phyloP scores from a whole-genome alignment of 2,329 filamentous ascomycete species.

The Curvularia eragrostidis region DNA sequence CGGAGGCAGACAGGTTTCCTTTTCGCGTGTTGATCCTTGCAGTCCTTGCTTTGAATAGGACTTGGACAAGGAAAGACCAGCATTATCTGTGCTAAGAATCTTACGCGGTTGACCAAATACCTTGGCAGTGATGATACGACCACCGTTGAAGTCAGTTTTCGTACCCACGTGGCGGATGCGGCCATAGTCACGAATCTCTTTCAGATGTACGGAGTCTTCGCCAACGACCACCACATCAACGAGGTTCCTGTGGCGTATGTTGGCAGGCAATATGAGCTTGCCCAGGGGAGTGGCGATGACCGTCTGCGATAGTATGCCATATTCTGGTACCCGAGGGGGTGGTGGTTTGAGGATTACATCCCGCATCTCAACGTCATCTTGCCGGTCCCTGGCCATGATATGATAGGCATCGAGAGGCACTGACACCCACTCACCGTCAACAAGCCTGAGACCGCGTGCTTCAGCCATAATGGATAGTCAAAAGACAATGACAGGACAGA shows the following conservation, averaged over 20 bases:
- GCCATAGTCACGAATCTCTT: conserved; percentile 72
- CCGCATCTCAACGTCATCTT: conserved; percentile 35
- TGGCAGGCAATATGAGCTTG: conserved; percentile 80
- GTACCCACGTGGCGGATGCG: conserved; percentile 77
- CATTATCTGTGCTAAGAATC: conserved; percentile 19
- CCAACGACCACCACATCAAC: conserved; percentile 90
- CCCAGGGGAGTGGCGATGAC: conserved; percentile 76
- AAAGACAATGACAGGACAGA: conserved; percentile 4
- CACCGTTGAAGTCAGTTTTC: conserved; percentile 77
- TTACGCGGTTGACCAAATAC: conserved; percentile 66
- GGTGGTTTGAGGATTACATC: conserved; percentile 33
- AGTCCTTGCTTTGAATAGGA: conserved; percentile 20
- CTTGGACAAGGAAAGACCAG: conserved; percentile 32
- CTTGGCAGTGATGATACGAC: conserved; percentile 76
- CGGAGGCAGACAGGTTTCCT: conserved; percentile 61
- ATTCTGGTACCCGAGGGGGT: conserved; percentile 56
- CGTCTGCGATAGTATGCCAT: conserved; percentile 80
- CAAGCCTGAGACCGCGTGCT: conserved; percentile 35
- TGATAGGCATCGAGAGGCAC: conserved; percentile 51
- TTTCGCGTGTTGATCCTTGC: conserved; percentile 30
- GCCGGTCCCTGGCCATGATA: conserved; percentile 48
- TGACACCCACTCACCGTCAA: conserved; percentile 46
- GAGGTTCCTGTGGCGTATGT: conserved; percentile 70
- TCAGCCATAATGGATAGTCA: conserved; percentile 33
- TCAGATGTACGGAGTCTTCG: conserved; percentile 80